Conservation (phyloP, 345 rosid genomes). For the Bretschneidera sinensis region DNA sequence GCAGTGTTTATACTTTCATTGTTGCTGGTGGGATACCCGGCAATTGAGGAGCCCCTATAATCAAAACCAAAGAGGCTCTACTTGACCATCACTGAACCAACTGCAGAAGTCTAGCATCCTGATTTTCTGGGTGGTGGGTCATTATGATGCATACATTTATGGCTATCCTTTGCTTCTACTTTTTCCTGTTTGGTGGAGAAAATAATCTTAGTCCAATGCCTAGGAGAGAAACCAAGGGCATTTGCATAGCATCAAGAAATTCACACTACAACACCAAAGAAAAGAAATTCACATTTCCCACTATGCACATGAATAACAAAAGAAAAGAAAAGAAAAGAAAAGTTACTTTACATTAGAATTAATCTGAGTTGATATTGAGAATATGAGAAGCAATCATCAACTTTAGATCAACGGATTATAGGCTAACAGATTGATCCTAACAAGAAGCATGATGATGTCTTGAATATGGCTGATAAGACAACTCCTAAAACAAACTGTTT, state of each 20-base stretch:
- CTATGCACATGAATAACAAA: too few species aligned
- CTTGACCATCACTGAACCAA: constrained; percentile 13
- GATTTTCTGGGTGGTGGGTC: constrained; percentile 43
- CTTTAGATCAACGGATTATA: too few species aligned
- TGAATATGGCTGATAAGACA: too few species aligned
- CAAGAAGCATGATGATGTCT: too few species aligned
- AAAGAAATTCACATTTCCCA: too few species aligned
- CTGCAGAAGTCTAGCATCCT: constrained; percentile 18
- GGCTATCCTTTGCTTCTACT: constrained; percentile 16
- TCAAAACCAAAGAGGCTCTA: constrained; percentile 16
- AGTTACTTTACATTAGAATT: too few species aligned
- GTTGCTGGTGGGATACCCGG: constrained; percentile 33
- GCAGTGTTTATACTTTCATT: constrained; percentile 16
- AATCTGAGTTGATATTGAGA: too few species aligned
- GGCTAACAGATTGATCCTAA: too few species aligned
- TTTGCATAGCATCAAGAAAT: neutral
- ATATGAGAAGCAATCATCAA: too few species aligned
- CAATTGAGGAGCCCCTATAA: constrained; percentile 29
- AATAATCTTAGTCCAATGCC: neutral
- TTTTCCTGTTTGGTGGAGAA: neutral
- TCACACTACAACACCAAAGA: too few species aligned
- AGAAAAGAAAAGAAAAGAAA: too few species aligned
- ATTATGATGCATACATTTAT: constrained; percentile 7
- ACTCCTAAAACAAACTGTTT: too few species aligned
- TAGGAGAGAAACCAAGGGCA: neutral